These are phyloP conservation scores for Chlamydomonas sp. DNA, from an alignment of 139 green algal genomes.

Conservation along the genomic window DNA sequence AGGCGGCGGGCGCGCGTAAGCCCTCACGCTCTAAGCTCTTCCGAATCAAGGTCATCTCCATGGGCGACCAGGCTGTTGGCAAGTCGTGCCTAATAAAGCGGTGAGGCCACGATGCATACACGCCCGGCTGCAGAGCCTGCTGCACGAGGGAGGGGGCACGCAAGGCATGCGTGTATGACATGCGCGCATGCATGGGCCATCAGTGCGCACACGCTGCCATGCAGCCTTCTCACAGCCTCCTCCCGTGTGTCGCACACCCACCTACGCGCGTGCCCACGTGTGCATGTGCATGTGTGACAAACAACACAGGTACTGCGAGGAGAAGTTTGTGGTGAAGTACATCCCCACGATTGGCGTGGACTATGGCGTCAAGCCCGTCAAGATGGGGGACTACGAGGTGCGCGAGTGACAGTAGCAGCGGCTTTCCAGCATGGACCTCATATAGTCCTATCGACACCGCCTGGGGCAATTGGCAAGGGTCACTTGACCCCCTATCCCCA, in stretches of 20 bases:
- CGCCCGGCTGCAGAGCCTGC: neutral
- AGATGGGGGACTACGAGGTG: slow-evolving; percentile 47
- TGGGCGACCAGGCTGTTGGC: slow-evolving; percentile 49
- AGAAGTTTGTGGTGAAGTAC: slow-evolving; percentile 61
- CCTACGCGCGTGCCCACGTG: neutral
- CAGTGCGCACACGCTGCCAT: neutral
- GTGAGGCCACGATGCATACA: slow-evolving; percentile 20
- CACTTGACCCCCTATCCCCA: neutral
- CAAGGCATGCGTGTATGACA: slow-evolving; percentile 4
- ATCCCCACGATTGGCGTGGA: slow-evolving; percentile 65
- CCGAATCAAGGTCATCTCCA: slow-evolving; percentile 56
- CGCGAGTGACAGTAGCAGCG: neutral
- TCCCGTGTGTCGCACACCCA: neutral
- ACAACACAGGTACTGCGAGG: slow-evolving; percentile 56
- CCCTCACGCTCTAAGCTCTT: slow-evolving; percentile 24
- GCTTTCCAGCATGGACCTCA: neutral
- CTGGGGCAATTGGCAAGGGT: neutral
- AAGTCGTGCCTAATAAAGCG: slow-evolving; percentile 70
- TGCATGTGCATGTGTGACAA: neutral
- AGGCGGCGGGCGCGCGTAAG: slow-evolving; percentile 24
- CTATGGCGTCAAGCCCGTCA: slow-evolving; percentile 60
- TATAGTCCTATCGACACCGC: neutral
- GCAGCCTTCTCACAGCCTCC: too few species aligned
- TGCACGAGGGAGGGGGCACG: neutral
- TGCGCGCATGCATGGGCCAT: neutral